These are phyloP conservation scores for Suillus subalutaceus DNA, from an alignment of 768 basidiomycete genomes.

Conservation along the genomic window DNA sequence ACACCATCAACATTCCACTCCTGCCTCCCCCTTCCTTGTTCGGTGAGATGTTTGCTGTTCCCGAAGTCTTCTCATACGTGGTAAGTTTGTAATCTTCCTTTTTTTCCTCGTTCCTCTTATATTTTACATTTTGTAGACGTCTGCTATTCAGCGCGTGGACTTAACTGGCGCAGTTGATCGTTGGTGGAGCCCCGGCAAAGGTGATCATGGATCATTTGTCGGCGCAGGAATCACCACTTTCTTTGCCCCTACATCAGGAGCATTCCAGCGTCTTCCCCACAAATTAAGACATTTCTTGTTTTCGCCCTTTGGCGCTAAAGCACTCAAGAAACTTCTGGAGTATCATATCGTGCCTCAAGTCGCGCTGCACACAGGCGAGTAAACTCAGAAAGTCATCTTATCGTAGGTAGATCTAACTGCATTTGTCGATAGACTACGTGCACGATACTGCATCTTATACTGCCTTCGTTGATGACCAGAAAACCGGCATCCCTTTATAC, in stretches of 20 bases:
- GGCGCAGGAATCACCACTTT: conserved; percentile 51
- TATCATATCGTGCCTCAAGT: conserved; percentile 58
- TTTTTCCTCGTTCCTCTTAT: neutral
- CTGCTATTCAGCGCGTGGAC: conserved; percentile 54
- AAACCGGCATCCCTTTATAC: conserved; percentile 26
- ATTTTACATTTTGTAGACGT: conserved; percentile 42
- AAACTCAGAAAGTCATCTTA: neutral
- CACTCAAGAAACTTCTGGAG: conserved; percentile 54
- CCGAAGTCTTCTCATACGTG: conserved; percentile 49
- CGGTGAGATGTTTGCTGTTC: conserved; percentile 47
- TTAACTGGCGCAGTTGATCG: conserved; percentile 50
- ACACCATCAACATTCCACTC: conserved; percentile 57
- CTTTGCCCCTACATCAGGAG: conserved; percentile 58
- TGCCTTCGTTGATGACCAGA: conserved; percentile 8
- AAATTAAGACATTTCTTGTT: conserved; percentile 58
- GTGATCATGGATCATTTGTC: conserved; percentile 41
- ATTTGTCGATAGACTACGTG: conserved; percentile 14
- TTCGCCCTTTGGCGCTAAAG: conserved; percentile 57
- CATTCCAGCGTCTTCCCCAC: conserved; percentile 50
- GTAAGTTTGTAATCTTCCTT: conserved; percentile 31
- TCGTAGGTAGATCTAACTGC: neutral
- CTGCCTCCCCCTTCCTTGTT: conserved; percentile 57
- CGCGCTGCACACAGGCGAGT: conserved; percentile 53
- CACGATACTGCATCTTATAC: conserved; percentile 13
- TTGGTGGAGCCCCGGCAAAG: conserved; percentile 40